phyloP scores from a whole-genome alignment of 2,329 filamentous ascomycete genomes.

The Aschersonia sp. region DNA sequence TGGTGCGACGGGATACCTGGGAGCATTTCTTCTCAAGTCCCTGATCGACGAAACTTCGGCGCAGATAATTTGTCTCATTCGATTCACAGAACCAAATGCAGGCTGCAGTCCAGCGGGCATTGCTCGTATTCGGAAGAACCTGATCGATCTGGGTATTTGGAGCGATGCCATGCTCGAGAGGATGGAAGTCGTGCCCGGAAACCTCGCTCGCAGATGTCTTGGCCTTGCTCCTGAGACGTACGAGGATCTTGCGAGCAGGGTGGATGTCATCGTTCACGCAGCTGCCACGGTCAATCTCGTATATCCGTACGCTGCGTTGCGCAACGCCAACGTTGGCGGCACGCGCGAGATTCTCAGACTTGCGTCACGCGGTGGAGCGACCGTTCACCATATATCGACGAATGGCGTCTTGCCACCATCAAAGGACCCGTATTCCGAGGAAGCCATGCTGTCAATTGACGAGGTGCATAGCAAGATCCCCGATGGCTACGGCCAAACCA shows the following conservation, averaged over 20 bases:
- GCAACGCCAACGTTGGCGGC: conserved; percentile 65
- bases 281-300: conserved; percentile 69
- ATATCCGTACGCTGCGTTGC: conserved; percentile 65
- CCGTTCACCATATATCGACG: conserved; percentile 65
- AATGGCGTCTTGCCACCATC: conserved; percentile 67
- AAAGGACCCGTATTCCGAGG: conserved; percentile 55
- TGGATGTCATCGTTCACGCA: conserved; percentile 64
- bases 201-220: conserved; percentile 52
- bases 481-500: conserved; percentile 67
- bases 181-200: conserved; percentile 61
- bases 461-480: conserved; percentile 54
- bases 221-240: conserved; percentile 54
- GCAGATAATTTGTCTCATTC: conserved; percentile 57
- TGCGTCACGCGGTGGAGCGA: conserved; percentile 51
- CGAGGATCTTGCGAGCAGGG: conserved; percentile 45
- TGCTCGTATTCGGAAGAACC: conserved; percentile 57
- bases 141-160: conserved; percentile 69
- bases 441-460: conserved; percentile 49
- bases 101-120: conserved; percentile 53
- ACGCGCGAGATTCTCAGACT: conserved; percentile 61
- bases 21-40: conserved; percentile 57
- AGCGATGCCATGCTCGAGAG: conserved; percentile 63
- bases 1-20: conserved; percentile 62
- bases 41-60: conserved; percentile 55
- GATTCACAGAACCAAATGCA: conserved; percentile 52